Base-by-base conservation (phyloP, 192 early-diverging fungal genomes). In the Backusella circina region DNA sequence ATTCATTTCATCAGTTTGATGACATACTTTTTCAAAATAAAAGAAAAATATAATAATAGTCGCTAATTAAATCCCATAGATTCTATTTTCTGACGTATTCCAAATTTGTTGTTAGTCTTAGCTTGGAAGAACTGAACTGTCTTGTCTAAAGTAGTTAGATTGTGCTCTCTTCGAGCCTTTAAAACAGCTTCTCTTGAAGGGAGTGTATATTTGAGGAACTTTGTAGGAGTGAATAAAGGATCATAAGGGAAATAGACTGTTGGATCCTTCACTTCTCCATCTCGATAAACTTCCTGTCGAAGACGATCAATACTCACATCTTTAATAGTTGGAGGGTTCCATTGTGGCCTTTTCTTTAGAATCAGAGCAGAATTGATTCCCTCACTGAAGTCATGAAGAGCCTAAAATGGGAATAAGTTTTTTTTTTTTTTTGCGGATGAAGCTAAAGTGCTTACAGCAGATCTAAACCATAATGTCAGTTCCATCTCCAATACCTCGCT, bases 401-500 rank as follows among this genome's bases (percentile, higher is more conserved):
- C 39, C 85, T 88, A n/a, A 68, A 18, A 65, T n/a, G n/a, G 65
- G 5, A 70, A 51, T 23, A 5, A 67, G 1, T 54, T 16, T 16
- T 12, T 2, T 15, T 4, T 36, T 36, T 23, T 57, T 71, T 5
- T 28, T n/a, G n/a, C n/a, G 6, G 33, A 33, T 32, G 10, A 18
- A 31, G 18, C 1, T 12, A 30, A 16, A 5, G 2, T n/a, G 23
- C 47, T 76, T 76, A 73, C 79, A n/a, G 97, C 80, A 64, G 93
- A 89, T 71, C 87, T 87, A 71, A 92, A 90, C 35, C 85, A 92
- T 36, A 97, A 80, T 9, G 83, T 85, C 73, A 93, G 90, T 80
- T 99, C 98, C 88, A 95, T 90, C 35, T 86, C 73, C 75, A 98
- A 91, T 68, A 93, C 93, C 72, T 92, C 86, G 32, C 88, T 86